A percentile compares a stretch with the other conserved stretches of the same genome.
phyloP scores from a whole-genome alignment of 345 rosid species.

The Trapa bicornis region DNA sequence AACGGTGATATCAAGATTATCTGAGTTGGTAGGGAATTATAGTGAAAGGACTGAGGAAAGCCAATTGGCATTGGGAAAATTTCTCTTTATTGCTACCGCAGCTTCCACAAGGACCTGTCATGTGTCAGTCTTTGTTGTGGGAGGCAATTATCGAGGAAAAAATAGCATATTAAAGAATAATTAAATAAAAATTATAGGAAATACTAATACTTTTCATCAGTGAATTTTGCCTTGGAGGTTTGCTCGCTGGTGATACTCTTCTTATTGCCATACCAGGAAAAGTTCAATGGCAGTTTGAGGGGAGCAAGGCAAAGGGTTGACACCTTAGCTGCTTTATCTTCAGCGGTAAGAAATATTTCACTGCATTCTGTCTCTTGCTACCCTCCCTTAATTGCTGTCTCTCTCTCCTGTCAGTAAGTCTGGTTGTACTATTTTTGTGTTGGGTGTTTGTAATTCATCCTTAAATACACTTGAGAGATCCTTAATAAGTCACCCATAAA shows the following conservation, averaged over 20 bases:
- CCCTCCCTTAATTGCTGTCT: too few species aligned
- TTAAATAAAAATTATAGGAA: too few species aligned
- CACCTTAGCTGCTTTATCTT: conserved; percentile 83
- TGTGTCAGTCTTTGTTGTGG: too few species aligned
- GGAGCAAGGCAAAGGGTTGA: conserved; percentile 96
- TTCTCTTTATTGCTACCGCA: not conserved
- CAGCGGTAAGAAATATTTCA: conserved; percentile 45
- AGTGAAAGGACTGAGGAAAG: not conserved
- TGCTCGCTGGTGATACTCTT: not conserved
- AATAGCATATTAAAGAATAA: too few species aligned
- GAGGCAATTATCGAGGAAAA: too few species aligned
- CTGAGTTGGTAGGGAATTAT: not conserved
- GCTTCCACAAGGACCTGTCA: too few species aligned
- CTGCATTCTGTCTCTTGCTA: not conserved
- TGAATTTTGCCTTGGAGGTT: too few species aligned
- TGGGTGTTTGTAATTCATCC: not conserved
- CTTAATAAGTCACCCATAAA: not conserved
- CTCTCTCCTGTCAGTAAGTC: too few species aligned
- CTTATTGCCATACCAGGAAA: conserved; percentile 32
- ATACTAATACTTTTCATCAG: too few species aligned
- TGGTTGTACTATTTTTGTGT: not conserved
- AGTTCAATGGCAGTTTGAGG: conserved; percentile 61
- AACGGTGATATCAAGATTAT: not conserved
- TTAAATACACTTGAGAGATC: not conserved
- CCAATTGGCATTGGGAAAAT: not conserved